A percentile compares a stretch with the other conserved stretches of the same genome.
phyloP scores from a whole-genome alignment of 345 rosid species.

The Eucalyptus pauciflora region DNA sequence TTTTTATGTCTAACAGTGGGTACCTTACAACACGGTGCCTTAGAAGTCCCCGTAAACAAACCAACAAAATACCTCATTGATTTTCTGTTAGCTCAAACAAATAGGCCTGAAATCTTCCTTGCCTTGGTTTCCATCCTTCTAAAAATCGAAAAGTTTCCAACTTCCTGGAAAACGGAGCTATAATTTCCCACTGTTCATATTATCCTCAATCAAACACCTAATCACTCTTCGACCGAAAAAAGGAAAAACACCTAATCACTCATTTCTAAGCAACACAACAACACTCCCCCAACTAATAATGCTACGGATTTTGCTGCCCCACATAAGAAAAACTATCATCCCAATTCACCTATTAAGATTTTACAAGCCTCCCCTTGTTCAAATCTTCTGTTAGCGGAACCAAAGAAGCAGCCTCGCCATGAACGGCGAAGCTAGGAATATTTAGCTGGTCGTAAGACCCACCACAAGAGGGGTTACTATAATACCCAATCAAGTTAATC shows the following conservation, averaged over 20 bases:
- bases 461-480: neutral
- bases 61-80: neutral
- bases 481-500: accelerated
- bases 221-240: neutral
- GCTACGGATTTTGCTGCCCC: accelerated
- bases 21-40: neutral
- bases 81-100: neutral
- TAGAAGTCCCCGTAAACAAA: neutral
- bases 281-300: neutral
- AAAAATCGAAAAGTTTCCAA: neutral
- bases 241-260: accelerated
- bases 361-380: neutral
- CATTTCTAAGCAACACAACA: neutral
- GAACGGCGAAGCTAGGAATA: accelerated
- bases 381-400: neutral
- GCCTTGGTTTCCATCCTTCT: too few species aligned
- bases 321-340: neutral
- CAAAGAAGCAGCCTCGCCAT: neutral
- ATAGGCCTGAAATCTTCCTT: neutral
- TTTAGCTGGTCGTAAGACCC: neutral
- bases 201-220: neutral
- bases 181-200: neutral
- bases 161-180: neutral
- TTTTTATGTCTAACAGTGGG: neutral
- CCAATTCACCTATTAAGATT: accelerated